These are phyloP conservation scores for Hypoxylon lienhwacheense DNA, from an alignment of 495 filamentous ascomycete species.

Conservation along the genomic window DNA sequence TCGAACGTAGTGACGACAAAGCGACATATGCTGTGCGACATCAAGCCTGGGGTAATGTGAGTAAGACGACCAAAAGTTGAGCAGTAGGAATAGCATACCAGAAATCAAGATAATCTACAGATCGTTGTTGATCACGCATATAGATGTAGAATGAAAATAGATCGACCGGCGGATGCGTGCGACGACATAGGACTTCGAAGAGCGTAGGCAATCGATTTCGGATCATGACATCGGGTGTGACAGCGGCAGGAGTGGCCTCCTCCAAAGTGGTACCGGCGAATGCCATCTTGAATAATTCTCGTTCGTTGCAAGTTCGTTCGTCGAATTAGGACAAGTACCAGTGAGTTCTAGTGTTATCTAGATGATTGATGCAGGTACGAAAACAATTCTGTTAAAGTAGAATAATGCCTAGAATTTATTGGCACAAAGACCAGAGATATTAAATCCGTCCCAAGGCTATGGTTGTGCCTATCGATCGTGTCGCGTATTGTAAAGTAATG, in stretches of 20 bases:
- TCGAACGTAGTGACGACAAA: slow-evolving; percentile 96
- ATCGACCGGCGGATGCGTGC: slow-evolving; percentile 89
- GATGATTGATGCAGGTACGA: background rate
- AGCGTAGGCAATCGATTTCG: slow-evolving; percentile 90
- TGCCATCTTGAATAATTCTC: slow-evolving; percentile 39
- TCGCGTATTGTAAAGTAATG: slow-evolving; percentile 8
- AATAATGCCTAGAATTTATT: no score
- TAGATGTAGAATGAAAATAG: slow-evolving; percentile 99
- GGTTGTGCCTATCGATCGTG: slow-evolving; percentile 7
- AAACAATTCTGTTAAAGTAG: no score
- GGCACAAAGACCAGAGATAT: no score
- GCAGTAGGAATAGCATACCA: slow-evolving; percentile 62
- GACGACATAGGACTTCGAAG: slow-evolving; percentile 90
- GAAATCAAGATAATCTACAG: slow-evolving; percentile 97
- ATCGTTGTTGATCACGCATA: slow-evolving; percentile 97
- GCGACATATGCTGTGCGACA: slow-evolving; percentile 97
- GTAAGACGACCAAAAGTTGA: slow-evolving; percentile 6
- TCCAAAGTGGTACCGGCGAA: slow-evolving; percentile 28
- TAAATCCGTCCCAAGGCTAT: no score
- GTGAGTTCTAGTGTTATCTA: no score
- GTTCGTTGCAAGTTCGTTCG: background rate
- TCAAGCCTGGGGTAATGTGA: slow-evolving; percentile 73
- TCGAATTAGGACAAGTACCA: no score
- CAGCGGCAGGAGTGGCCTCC: slow-evolving; percentile 41
- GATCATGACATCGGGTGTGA: slow-evolving; percentile 50